These are phyloP conservation scores for Stephania japonica DNA, from an alignment of 164 flowering plant genomes.

Conservation along the genomic window DNA sequence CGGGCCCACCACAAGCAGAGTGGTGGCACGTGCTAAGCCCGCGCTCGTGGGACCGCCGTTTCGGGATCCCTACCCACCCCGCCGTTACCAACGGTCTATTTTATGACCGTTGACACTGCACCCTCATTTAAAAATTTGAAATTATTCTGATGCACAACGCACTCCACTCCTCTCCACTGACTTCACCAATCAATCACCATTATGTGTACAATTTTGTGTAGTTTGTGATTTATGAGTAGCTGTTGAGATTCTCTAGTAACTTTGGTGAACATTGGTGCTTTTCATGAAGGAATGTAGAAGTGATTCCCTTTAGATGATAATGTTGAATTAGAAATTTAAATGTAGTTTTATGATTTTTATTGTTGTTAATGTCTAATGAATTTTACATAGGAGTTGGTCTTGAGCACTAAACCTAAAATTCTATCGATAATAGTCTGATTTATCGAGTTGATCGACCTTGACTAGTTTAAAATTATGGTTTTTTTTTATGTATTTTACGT, in stretches of 20 bases:
- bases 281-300: too few relatives aligned
- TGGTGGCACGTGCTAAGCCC: slow-evolving; percentile 1
- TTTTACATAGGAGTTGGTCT: too few relatives aligned
- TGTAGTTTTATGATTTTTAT: too few relatives aligned
- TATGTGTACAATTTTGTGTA: neutral
- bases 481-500: too few relatives aligned
- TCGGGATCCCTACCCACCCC: neutral
- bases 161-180: neutral
- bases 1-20: neutral
- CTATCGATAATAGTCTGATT: too few relatives aligned
- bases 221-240: neutral
- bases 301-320: too few relatives aligned
- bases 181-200: neutral
- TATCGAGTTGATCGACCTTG: too few relatives aligned
- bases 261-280: too few relatives aligned
- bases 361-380: too few relatives aligned
- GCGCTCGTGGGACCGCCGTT: slow-evolving; percentile 2
- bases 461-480: too few relatives aligned
- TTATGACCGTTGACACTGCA: slow-evolving; percentile 6
- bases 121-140: neutral
- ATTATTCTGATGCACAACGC: neutral
- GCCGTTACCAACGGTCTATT: slow-evolving; percentile 7
- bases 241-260: slow-evolving; percentile 4
- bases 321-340: too few relatives aligned
- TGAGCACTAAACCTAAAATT: too few relatives aligned